Base-by-base conservation (phyloP, 352 stramenopile species). In the Pythium scleroteichum region DNA sequence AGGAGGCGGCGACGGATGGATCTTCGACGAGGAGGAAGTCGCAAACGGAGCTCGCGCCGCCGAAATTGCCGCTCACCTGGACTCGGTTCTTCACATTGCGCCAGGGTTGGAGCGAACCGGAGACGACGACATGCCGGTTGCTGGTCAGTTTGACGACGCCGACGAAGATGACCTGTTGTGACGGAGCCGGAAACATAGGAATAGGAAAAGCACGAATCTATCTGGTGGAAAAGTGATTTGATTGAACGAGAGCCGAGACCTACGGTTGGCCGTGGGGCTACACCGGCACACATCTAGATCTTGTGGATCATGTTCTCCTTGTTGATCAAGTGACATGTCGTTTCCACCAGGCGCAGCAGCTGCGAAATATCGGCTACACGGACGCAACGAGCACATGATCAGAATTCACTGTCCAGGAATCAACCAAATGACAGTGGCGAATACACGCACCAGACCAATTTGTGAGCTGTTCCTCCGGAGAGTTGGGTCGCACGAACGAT, bases 261-360 rank as follows among this genome's bases (percentile, higher is more conserved):
- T 20, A 48, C 9, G 4, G 16, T 48, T 48, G 41, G 19, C 19
- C 10, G 39, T 56, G 35, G 19, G 29, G 22, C n/a, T 27, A 24
- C 26, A 54, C 23, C 54, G n/a, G 17, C 45, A 17, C 23, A 13
- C 5, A n/a, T 38, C 77, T 81, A 94, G 54, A 96, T 79, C 75
- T 95, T 96, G 79, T 97, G 81, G 56, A 98, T 88, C 96, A 99
- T 99, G 67, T 97, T 98, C 73, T 99, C 97, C 85, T 99, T 99
- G 79, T 99, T 97, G 79, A 99, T 98, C 62, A 99, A 80, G 83
- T 99, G 97, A 63, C 88, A 98, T 51, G 97, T 99, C 24, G 92
- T 97, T 76, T 99, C 97, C 33, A 99, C 94, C 35, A 99, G 76
- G 53, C 88, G 77, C 59, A 99, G 85, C 46, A 99, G 73, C 70